Evolutionary conservation across 805 yeast genomes (phyloP), one percentile per base, ranked within the genome.

Genomic region (Candida pseudofarinosa): DNA sequence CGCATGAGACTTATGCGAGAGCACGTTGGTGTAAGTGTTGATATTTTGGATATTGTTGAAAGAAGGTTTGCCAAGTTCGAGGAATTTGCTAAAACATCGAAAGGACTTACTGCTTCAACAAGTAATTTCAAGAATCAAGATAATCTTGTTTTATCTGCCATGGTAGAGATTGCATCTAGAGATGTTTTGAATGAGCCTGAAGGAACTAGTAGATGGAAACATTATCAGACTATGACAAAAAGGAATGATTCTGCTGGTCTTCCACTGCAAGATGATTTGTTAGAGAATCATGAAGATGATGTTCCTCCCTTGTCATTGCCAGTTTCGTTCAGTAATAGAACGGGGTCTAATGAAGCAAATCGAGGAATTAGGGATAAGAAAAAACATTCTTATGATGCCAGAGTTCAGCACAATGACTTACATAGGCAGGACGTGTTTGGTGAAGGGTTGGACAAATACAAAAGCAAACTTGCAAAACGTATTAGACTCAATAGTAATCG

Each of bases 1-100:
- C 76, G 99, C 54, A 79, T 89, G 70, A 76, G 97, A 48, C 72
- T 95, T 39, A 93, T 93, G 99, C 77, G 99, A 50, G 99, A 93
- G 58, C 99, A 93, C 65, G 60, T 93, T 19, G 99, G 99, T 19
- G 83, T 95, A 41, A 95, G 89, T 60, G 93, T 89, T 35, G 97
- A 90, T 62, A 69, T 83, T 13, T 63, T 89, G 19, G 97, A 90
- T 43, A 63, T 85, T 35, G 85, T 88, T 26, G 97, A 89, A 56
- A 73, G 90, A 51, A 74, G 85, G 51, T 83, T 86, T 42, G 56
- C 62, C 14, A 65, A 68, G 38, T 69, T 77, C 47, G 80, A 77
- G 45, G 58, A 60, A 4, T 67, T 69, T 54, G 79, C 81, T 1
- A 53, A 51, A 14, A 61, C 77, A 0, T 39, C 51, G 1, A 57